Conservation (phyloP, 495 filamentous ascomycete genomes). For the Sordaria brevicollis region DNA sequence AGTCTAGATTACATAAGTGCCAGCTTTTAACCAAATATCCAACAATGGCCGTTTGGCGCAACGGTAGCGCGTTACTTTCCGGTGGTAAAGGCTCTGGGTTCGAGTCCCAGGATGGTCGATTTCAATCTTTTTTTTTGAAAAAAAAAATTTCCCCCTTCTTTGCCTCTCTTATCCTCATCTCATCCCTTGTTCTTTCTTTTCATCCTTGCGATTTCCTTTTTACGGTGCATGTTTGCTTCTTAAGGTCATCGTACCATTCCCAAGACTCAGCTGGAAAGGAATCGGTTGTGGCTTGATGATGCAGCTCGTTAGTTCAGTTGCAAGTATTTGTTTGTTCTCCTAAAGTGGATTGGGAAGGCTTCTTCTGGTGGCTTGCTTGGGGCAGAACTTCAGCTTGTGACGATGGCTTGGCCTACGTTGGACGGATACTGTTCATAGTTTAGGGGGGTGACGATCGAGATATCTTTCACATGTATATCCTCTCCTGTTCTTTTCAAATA, state of each 20-base stretch:
- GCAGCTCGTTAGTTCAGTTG: not conserved
- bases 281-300: not conserved
- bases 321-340: not conserved
- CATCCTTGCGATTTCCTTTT: not conserved
- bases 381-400: not conserved
- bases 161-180: not conserved
- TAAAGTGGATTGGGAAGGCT: too few relatives aligned
- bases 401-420: not conserved
- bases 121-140: not conserved
- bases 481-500: not conserved
- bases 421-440: not conserved
- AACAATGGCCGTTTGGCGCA: not conserved
- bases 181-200: not conserved
- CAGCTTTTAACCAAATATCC: not conserved
- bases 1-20: not conserved
- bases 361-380: not conserved
- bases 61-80: not conserved
- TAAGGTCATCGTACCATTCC: too few relatives aligned
- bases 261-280: not conserved
- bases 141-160: not conserved
- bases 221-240: not conserved
- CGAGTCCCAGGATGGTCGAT: constrained; percentile 5
- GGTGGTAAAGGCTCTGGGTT: constrained; percentile 1
- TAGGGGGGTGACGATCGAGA: not conserved
- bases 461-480: not conserved